These are phyloP conservation scores for Salix purpurea DNA, from an alignment of 345 rosid species.

Conservation along the genomic window DNA sequence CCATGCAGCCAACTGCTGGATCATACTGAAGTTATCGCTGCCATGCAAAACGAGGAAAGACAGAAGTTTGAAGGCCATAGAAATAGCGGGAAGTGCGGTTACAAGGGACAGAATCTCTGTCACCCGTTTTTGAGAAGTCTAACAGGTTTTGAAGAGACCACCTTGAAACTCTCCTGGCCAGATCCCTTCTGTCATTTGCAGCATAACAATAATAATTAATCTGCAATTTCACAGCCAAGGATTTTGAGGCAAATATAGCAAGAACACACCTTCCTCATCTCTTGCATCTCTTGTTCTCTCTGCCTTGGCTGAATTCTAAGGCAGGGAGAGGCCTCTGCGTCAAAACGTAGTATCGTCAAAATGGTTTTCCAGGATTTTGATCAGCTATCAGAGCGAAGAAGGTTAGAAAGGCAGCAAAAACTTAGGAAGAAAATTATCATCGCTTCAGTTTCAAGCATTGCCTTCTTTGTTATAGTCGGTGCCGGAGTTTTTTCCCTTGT, in stretches of 20 bases:
- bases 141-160: conserved; percentile 31
- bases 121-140: conserved; percentile 9
- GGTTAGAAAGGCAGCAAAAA: conserved; percentile 49
- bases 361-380: conserved; percentile 97
- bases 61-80: background rate
- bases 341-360: background rate
- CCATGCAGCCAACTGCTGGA: no score
- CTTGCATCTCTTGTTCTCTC: conserved; percentile 25
- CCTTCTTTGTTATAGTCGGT: conserved; percentile 34
- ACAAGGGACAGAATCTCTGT: conserved; percentile 1
- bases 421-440: conserved; percentile 42
- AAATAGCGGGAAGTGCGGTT: conserved; percentile 37
- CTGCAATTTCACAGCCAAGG: conserved; percentile 9
- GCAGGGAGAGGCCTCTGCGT: conserved; percentile 61
- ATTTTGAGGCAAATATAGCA: background rate
- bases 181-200: conserved; percentile 21
- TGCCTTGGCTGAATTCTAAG: conserved; percentile 53
- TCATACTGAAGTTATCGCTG: background rate
- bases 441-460: conserved; percentile 31
- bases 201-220: conserved; percentile 6
- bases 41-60: background rate
- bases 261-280: background rate
- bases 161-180: conserved; percentile 69
- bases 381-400: conserved; percentile 59
- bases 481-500: conserved; percentile 40